Conservation (phyloP, 768 basidiomycete genomes). For the Sporobolomyces pararoseus region DNA sequence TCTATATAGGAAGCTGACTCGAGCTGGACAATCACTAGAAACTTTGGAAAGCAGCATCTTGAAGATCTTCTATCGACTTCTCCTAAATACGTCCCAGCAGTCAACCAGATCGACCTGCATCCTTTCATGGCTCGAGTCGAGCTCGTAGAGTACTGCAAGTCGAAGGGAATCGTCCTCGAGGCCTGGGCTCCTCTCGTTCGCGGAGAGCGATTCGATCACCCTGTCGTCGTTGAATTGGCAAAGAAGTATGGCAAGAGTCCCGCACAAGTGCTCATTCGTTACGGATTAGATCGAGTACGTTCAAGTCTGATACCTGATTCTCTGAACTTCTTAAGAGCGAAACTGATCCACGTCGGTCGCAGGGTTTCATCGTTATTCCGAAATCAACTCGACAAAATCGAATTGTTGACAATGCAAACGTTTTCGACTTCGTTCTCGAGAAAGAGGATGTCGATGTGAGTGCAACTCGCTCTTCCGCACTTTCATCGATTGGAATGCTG, state of each 20-base stretch:
- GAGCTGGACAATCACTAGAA: slow-evolving; percentile 5
- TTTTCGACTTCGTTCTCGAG: slow-evolving; percentile 54
- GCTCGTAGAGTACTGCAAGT: slow-evolving; percentile 56
- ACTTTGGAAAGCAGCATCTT: slow-evolving; percentile 44
- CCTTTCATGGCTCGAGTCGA: slow-evolving; percentile 67
- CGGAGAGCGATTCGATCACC: slow-evolving; percentile 63
- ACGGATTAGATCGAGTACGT: slow-evolving; percentile 71
- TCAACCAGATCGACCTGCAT: slow-evolving; percentile 65
- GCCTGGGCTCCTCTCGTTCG: slow-evolving; percentile 72
- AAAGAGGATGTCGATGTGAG: slow-evolving; percentile 51
- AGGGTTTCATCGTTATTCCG: slow-evolving; percentile 53
- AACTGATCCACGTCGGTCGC: too few species aligned
- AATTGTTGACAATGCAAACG: slow-evolving; percentile 52
- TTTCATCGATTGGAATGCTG: too few species aligned
- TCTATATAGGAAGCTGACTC: slow-evolving; percentile 33
- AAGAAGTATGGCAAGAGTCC: slow-evolving; percentile 56
- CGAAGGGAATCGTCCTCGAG: slow-evolving; percentile 48
- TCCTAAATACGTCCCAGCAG: slow-evolving; percentile 54
- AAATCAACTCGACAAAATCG: slow-evolving; percentile 53
- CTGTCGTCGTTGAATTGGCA: slow-evolving; percentile 55
- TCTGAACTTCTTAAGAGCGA: too few species aligned
- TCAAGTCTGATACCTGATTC: too few species aligned
- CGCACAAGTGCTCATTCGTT: slow-evolving; percentile 72
- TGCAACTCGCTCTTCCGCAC: too few species aligned
- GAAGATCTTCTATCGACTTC: slow-evolving; percentile 40